Evolutionary conservation across 768 basidiomycete species (phyloP).

Genomic region (Termitomyces sp.): DNA sequence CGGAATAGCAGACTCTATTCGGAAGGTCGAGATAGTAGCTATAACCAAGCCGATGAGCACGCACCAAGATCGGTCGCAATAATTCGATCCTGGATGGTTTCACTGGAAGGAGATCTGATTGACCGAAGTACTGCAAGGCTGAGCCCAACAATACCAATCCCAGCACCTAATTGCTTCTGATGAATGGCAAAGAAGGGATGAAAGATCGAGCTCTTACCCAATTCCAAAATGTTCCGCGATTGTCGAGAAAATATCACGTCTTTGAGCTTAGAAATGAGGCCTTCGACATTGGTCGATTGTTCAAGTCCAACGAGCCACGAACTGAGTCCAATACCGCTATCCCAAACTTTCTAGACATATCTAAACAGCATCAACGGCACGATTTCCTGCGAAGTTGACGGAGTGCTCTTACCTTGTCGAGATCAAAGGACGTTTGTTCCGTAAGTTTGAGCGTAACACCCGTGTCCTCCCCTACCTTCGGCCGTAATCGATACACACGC

Average conservation of each 20-base stretch:
- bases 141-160: constrained; percentile 80
- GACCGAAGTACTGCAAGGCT: constrained; percentile 57
- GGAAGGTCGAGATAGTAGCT: background rate
- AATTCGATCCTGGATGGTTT: constrained; percentile 30
- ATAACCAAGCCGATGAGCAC: constrained; percentile 18
- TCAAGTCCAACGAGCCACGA: constrained; percentile 61
- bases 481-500: constrained; percentile 44
- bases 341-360: constrained; percentile 86
- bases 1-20: constrained; percentile 74
- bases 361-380: constrained; percentile 23
- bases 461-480: constrained; percentile 17
- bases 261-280: constrained; percentile 18
- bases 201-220: constrained; percentile 47
- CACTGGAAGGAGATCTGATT: constrained; percentile 11
- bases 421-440: constrained; percentile 87
- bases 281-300: constrained; percentile 11
- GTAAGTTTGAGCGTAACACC: constrained; percentile 41
- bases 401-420: constrained; percentile 75
- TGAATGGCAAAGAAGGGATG: background rate
- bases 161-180: constrained; percentile 54
- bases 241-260: constrained; percentile 37
- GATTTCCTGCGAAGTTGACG: background rate
- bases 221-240: constrained; percentile 53
- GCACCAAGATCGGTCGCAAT: constrained; percentile 73
- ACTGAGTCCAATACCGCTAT: constrained; percentile 84